Evolutionary conservation across 345 rosid genomes (phyloP).

Genomic region (thale cress (Arabidopsis thaliana)): TAIR10.1 NC_003074.8:7137501-7138000

Average conservation of each 20-base stretch:
- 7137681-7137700: background rate
- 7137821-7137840: slow-evolving; percentile 80
- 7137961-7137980: slow-evolving; percentile 69
- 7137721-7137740: background rate
- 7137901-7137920: background rate
- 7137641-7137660: slow-evolving; percentile 55
- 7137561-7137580: slow-evolving; percentile 71
- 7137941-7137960: background rate
- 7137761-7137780: slow-evolving; percentile 30
- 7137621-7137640: slow-evolving; percentile 65
- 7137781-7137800: slow-evolving; percentile 53
- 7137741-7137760: slow-evolving; percentile 35
- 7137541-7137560: background rate
- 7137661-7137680: background rate
- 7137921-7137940: slow-evolving; percentile 7
- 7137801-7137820: slow-evolving; percentile 65
- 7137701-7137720: background rate
- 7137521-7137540: background rate
- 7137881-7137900: background rate
- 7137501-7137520: background rate
- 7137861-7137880: background rate
- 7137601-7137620: slow-evolving; percentile 68
- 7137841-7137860: slow-evolving; percentile 73
- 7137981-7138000: slow-evolving; percentile 78
- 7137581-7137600: slow-evolving; percentile 81